A percentile compares a stretch with the other conserved stretches of the same genome.
Evolutionary conservation across 345 rosid genomes (phyloP).

Genomic region (Erodium maritimum): DNA sequence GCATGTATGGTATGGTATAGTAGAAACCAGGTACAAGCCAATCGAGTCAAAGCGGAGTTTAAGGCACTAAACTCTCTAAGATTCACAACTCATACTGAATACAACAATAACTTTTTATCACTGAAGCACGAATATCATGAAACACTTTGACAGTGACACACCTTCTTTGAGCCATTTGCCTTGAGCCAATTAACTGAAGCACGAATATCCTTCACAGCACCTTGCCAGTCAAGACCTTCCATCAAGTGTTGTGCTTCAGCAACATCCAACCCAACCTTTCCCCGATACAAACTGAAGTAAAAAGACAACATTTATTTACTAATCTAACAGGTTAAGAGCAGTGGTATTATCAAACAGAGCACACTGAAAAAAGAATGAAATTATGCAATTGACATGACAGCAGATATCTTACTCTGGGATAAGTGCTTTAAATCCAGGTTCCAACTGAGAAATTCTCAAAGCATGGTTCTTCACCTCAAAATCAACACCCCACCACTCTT

Average conservation of each 20-base stretch:
- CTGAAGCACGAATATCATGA: no score
- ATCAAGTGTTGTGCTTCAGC: conserved; percentile 93
- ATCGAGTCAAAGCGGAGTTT: no score
- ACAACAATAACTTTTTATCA: no score
- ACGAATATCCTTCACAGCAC: conserved; percentile 75
- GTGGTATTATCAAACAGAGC: neutral
- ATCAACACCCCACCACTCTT: conserved; percentile 99
- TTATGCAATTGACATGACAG: no score
- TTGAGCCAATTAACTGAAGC: conserved; percentile 91
- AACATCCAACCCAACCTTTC: conserved; percentile 82
- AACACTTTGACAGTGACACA: conserved; percentile 6
- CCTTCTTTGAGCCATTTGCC: conserved; percentile 86
- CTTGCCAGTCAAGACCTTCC: conserved; percentile 92
- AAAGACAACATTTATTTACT: no score
- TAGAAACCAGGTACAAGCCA: no score
- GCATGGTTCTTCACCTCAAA: conserved; percentile 94
- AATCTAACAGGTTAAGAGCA: neutral
- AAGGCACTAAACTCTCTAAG: no score
- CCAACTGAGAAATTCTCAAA: conserved; percentile 59
- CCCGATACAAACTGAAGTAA: conserved; percentile 61
- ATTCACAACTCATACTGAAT: no score
- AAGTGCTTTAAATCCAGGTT: conserved; percentile 74
- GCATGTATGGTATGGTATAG: no score
- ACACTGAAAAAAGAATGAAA: conserved; percentile 1
- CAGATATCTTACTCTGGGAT: conserved; percentile 61